phyloP scores from a whole-genome alignment of 1,284 basidiomycete species.

The Marasmius tenuissimus region DNA sequence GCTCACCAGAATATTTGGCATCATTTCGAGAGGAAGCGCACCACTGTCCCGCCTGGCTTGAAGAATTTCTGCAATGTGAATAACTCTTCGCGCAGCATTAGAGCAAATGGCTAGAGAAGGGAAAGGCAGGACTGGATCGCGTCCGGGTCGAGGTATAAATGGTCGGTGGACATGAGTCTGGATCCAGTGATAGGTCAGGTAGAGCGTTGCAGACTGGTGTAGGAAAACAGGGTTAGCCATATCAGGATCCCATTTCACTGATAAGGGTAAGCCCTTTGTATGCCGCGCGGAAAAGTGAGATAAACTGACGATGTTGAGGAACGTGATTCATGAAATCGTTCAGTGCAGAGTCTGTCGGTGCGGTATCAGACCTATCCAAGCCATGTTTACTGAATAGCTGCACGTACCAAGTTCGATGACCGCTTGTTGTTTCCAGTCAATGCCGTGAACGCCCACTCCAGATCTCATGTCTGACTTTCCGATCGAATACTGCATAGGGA shows the following conservation, averaged over 20 bases:
- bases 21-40: too few species aligned
- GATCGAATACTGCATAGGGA: conserved; percentile 18
- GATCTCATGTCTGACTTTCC: conserved; percentile 32
- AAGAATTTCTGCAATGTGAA: conserved; percentile 39
- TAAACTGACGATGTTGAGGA: conserved; percentile 36
- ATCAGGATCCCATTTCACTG: neutral
- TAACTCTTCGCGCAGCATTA: conserved; percentile 46
- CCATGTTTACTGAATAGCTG: neutral
- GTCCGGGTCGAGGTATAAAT: conserved; percentile 42
- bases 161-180: conserved; percentile 51
- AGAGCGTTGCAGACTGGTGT: neutral
- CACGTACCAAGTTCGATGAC: neutral
- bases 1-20: too few species aligned
- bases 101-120: conserved; percentile 52
- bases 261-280: neutral
- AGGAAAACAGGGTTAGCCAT: conserved; percentile 2
- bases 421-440: conserved; percentile 32
- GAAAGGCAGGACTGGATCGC: conserved; percentile 28
- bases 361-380: conserved; percentile 15
- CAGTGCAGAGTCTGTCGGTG: conserved; percentile 41
- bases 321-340: conserved; percentile 51
- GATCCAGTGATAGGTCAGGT: conserved; percentile 38
- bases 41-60: too few species aligned
- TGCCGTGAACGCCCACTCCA: conserved; percentile 14
- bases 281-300: neutral